Conservation (phyloP, 108 stramenopile species). For the Aureococcus anophagefferens region DNA sequence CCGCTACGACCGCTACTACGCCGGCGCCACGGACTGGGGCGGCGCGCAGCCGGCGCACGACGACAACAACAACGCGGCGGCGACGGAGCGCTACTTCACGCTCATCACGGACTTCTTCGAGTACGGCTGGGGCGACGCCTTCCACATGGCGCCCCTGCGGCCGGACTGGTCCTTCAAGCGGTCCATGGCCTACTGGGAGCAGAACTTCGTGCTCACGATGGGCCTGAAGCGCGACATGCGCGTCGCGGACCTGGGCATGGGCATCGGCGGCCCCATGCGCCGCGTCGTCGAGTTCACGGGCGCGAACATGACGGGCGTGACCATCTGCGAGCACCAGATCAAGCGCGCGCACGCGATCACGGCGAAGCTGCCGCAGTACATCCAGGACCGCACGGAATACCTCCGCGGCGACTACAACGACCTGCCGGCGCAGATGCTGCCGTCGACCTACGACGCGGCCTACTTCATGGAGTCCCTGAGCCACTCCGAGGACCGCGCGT, state of each 20-base stretch:
- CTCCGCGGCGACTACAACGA: neutral
- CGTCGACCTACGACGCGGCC: neutral
- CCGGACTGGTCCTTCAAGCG: neutral
- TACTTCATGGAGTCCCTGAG: neutral
- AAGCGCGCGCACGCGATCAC: neutral
- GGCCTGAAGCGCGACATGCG: neutral
- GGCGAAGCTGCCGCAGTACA: neutral
- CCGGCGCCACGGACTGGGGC: neutral
- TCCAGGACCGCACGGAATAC: neutral
- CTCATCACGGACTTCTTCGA: neutral
- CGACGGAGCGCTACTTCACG: neutral
- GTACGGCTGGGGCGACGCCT: conserved; percentile 1
- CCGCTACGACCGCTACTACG: neutral
- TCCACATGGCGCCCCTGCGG: neutral
- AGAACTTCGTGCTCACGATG: neutral
- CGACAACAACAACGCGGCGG: neutral
- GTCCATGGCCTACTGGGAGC: neutral
- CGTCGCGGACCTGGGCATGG: neutral
- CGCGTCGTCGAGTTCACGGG: neutral
- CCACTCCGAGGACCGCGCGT: neutral
- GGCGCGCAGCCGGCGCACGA: neutral
- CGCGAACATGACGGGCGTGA: neutral
- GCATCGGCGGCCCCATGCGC: neutral
- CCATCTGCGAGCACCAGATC: neutral
- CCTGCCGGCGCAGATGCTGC: neutral